These are phyloP conservation scores for Fusarium virguliforme DNA, from an alignment of 2,329 filamentous ascomycete species.

Conservation along the genomic window DNA sequence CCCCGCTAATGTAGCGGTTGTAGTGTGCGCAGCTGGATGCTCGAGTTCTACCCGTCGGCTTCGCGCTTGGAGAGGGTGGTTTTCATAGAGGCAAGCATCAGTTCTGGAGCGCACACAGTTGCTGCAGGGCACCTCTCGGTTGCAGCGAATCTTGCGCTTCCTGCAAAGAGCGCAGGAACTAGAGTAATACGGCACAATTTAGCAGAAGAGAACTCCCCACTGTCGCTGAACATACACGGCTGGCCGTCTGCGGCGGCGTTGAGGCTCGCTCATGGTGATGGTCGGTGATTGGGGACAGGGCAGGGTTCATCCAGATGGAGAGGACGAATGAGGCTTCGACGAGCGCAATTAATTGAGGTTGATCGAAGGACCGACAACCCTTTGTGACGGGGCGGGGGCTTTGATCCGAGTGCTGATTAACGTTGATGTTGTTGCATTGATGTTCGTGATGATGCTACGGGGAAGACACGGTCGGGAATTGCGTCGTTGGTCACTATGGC, in stretches of 20 bases:
- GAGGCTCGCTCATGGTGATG: conserved; percentile 36
- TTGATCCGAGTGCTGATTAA: background rate
- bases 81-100: conserved; percentile 56
- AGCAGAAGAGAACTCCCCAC: background rate
- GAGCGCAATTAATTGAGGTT: background rate
- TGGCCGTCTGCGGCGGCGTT: conserved; percentile 51
- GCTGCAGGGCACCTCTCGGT: conserved; percentile 59
- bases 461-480: conserved; percentile 16
- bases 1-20: background rate
- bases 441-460: conserved; percentile 11
- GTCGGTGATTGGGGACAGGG: background rate
- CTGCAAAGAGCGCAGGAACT: conserved; percentile 62
- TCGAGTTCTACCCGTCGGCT: background rate
- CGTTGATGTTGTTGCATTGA: background rate
- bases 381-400: background rate
- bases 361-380: too few species aligned
- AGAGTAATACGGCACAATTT: conserved; percentile 18
- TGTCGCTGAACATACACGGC: conserved; percentile 46
- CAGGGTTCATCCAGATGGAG: background rate
- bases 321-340: background rate
- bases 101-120: conserved; percentile 60
- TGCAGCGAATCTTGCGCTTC: conserved; percentile 63
- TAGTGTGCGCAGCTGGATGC: background rate
- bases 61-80: conserved; percentile 17
- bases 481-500: conserved; percentile 16